phyloP scores from a whole-genome alignment of 176 grass and related monocot species.

The Leersia perrieri region DNA sequence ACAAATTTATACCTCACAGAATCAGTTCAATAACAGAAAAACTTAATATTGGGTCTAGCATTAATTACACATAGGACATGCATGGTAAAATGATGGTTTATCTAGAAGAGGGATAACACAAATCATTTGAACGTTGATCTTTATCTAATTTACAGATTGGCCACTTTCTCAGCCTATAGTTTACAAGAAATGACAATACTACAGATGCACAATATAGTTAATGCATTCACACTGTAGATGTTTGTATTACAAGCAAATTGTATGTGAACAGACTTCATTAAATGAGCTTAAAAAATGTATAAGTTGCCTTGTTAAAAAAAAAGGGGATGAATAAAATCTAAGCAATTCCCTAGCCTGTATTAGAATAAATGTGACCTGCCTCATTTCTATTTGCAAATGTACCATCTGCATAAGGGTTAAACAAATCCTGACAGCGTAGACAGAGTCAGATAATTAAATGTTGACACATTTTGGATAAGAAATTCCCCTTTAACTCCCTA shows the following conservation, averaged over 20 bases:
- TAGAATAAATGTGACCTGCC: background rate
- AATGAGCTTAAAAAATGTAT: background rate
- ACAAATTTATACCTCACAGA: background rate
- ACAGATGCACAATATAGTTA: background rate
- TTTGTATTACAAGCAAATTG: background rate
- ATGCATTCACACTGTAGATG: background rate
- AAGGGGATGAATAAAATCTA: background rate
- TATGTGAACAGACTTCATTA: background rate
- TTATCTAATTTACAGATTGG: background rate
- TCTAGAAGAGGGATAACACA: background rate
- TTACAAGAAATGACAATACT: background rate
- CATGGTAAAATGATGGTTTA: background rate
- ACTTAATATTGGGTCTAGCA: conserved; percentile 5
- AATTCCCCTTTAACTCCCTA: background rate
- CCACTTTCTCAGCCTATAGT: background rate
- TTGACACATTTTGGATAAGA: background rate
- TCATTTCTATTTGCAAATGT: background rate
- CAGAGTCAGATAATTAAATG: background rate
- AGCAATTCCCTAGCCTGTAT: background rate
- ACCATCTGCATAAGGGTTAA: background rate
- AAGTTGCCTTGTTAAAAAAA: background rate
- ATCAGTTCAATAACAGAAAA: conserved; percentile 3
- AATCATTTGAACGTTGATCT: conserved; percentile 11
- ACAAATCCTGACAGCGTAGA: background rate
- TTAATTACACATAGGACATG: background rate